These are phyloP conservation scores for Paxillus rubicundulus DNA, from an alignment of 768 basidiomycete species.

Conservation along the genomic window DNA sequence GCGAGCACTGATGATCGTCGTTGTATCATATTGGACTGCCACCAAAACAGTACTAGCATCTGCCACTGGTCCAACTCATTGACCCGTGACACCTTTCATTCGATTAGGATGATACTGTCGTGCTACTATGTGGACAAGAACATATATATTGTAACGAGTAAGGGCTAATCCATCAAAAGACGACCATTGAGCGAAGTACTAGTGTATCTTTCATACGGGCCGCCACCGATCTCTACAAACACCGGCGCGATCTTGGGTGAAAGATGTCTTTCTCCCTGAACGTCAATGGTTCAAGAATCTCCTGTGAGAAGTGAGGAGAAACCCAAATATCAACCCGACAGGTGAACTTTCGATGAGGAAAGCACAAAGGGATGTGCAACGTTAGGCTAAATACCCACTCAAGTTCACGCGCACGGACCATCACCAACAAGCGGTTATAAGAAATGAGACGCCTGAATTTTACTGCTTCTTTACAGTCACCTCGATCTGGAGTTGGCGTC, in stretches of 20 bases:
- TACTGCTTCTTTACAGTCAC: conserved; percentile 36
- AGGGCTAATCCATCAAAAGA: too few species aligned
- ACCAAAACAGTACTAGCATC: background rate
- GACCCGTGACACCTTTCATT: too few species aligned
- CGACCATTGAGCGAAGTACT: too few species aligned
- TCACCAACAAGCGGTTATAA: conserved; percentile 13
- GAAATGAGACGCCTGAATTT: conserved; percentile 22
- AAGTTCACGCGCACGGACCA: conserved; percentile 57
- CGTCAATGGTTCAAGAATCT: conserved; percentile 53
- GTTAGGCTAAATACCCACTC: conserved; percentile 6
- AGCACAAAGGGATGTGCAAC: background rate
- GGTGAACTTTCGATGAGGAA: conserved; percentile 67
- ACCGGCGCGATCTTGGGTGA: conserved; percentile 69
- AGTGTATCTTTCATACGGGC: conserved; percentile 63
- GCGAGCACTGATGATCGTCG: conserved; percentile 58
- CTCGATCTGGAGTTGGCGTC: conserved; percentile 39
- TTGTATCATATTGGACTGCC: background rate
- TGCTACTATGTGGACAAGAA: too few species aligned
- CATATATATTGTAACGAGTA: too few species aligned
- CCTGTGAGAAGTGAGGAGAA: conserved; percentile 37
- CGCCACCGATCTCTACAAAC: conserved; percentile 45
- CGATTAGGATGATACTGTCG: background rate
- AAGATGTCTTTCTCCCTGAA: conserved; percentile 58
- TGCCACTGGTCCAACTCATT: too few species aligned
- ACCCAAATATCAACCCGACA: conserved; percentile 73